Evolutionary conservation across 352 stramenopile species (phyloP).

Genomic region (Blastocystis sp.): DNA sequence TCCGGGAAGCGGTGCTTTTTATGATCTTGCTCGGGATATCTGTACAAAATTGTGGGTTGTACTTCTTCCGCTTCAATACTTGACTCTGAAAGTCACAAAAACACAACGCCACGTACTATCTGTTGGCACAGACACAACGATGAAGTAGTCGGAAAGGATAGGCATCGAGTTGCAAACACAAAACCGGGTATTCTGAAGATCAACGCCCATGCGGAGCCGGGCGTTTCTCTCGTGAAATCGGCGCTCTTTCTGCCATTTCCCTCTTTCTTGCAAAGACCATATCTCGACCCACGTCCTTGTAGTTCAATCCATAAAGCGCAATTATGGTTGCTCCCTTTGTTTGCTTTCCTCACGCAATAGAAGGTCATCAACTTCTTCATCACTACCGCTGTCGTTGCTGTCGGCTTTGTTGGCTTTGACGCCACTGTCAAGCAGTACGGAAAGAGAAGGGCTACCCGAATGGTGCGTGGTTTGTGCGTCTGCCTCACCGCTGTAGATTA

Average conservation of each 20-base stretch:
- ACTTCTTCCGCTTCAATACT: constrained; percentile 61
- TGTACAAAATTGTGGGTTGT: constrained; percentile 50
- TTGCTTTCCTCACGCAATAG: neutral
- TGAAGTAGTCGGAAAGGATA: constrained; percentile 63
- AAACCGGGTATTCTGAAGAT: neutral
- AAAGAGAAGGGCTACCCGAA: constrained; percentile 58
- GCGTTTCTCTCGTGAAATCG: neutral
- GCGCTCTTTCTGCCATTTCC: constrained; percentile 3
- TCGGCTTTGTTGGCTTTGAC: constrained; percentile 31
- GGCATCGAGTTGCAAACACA: constrained; percentile 13
- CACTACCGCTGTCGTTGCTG: constrained; percentile 27
- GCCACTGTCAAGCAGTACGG: constrained; percentile 21
- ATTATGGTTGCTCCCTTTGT: no score
- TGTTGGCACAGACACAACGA: constrained; percentile 58
- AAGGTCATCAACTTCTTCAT: constrained; percentile 65
- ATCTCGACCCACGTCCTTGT: neutral
- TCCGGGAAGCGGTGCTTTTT: constrained; percentile 66
- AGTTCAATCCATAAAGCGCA: neutral
- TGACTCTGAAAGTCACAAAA: constrained; percentile 15
- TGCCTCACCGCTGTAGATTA: constrained; percentile 1
- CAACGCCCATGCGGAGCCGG: neutral
- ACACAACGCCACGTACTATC: neutral
- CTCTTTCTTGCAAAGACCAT: neutral
- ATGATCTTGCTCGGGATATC: constrained; percentile 69
- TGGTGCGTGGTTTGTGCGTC: neutral